Conservation (phyloP, 768 basidiomycete genomes). For the Auricularia cornea region DNA sequence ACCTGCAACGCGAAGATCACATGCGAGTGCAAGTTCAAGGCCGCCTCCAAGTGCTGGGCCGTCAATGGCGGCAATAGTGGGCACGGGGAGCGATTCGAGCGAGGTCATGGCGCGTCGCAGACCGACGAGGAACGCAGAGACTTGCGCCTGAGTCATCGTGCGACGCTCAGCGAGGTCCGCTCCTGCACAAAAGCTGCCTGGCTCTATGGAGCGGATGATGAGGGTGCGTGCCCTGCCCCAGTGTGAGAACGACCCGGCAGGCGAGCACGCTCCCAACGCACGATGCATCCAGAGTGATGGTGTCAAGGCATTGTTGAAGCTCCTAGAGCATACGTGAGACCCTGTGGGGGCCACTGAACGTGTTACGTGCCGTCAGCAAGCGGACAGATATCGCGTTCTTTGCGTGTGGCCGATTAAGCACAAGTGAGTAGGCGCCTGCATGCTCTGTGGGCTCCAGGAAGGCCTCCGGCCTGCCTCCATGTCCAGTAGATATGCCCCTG, state of each 20-base stretch:
- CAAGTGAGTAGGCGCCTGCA: constrained; percentile 62
- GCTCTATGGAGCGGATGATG: constrained; percentile 69
- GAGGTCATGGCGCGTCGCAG: constrained; percentile 62
- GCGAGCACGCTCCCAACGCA: constrained; percentile 20
- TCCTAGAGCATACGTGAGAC: constrained; percentile 47
- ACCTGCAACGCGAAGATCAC: constrained; percentile 89
- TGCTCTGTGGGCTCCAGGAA: constrained; percentile 14
- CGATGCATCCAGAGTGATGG: constrained; percentile 60
- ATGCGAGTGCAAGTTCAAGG: constrained; percentile 77
- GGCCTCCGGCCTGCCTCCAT: constrained; percentile 7
- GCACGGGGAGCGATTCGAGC: constrained; percentile 78
- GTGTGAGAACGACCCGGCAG: background rate
- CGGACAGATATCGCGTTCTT: constrained; percentile 81
- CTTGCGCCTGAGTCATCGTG: constrained; percentile 69
- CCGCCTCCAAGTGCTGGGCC: constrained; percentile 93
- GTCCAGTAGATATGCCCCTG: too few species aligned
- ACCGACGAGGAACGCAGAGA: constrained; percentile 68
- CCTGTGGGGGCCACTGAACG: constrained; percentile 4
- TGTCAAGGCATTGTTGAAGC: constrained; percentile 59
- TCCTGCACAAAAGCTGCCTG: constrained; percentile 84
- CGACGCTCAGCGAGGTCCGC: constrained; percentile 82
- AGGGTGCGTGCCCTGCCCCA: constrained; percentile 59
- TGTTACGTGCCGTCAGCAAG: constrained; percentile 49
- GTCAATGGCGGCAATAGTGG: constrained; percentile 88
- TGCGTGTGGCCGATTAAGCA: constrained; percentile 72